Evolutionary conservation across 768 basidiomycete species (phyloP).

Genomic region (Amanita fuliginea): DNA sequence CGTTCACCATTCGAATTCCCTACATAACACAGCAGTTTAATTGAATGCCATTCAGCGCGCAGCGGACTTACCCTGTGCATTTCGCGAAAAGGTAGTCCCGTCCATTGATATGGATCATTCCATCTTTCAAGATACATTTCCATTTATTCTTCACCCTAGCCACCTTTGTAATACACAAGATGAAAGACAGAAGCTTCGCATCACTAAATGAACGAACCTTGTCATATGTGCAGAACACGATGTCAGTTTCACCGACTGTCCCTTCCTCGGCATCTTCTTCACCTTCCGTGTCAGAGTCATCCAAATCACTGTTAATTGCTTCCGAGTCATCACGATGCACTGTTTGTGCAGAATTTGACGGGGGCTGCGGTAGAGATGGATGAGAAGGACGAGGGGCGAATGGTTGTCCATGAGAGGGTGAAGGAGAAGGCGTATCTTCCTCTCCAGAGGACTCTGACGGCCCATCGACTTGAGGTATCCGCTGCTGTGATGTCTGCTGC

Average conservation of each 20-base stretch:
- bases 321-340: slow-evolving; percentile 46
- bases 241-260: slow-evolving; percentile 67
- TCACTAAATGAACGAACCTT: slow-evolving; percentile 48
- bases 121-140: slow-evolving; percentile 97
- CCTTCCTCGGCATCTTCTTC: slow-evolving; percentile 80
- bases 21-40: slow-evolving; percentile 9
- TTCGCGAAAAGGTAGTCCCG: slow-evolving; percentile 97
- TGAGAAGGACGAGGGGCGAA: slow-evolving; percentile 66
- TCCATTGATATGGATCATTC: slow-evolving; percentile 94
- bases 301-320: slow-evolving; percentile 92
- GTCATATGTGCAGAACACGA: slow-evolving; percentile 97
- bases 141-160: slow-evolving; percentile 99
- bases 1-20: slow-evolving; percentile 37
- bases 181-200: slow-evolving; percentile 3
- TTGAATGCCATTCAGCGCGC: too few species aligned
- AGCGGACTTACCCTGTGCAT: slow-evolving; percentile 74
- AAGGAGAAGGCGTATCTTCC: slow-evolving; percentile 54
- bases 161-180: slow-evolving; percentile 42
- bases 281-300: slow-evolving; percentile 85
- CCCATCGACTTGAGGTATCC: slow-evolving; percentile 76
- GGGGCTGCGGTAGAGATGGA: slow-evolving; percentile 65
- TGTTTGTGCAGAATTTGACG: slow-evolving; percentile 19
- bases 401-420: slow-evolving; percentile 34
- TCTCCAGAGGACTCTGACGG: slow-evolving; percentile 60
- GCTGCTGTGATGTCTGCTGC: slow-evolving; percentile 11